Base-by-base conservation (phyloP, 768 basidiomycete genomes). In the Lenzites betulinus region DNA sequence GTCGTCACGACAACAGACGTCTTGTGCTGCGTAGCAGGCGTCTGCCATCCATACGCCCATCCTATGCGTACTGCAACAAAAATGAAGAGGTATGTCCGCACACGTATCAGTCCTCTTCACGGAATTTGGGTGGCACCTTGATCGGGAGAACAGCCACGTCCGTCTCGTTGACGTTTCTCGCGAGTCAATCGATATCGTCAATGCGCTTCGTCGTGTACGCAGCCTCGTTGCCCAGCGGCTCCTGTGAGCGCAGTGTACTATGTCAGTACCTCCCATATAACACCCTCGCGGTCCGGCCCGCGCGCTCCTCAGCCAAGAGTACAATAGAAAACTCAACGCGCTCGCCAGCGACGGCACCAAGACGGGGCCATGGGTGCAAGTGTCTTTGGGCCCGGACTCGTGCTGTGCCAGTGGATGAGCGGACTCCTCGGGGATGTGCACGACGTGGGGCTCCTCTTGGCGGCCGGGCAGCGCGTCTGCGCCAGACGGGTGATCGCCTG, bases 101-200 rank as follows among this genome's bases (percentile, higher is more conserved):
- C n/a, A n/a, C n/a, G n/a, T n/a, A n/a, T n/a, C n/a, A n/a, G n/a
- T n/a, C n/a, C n/a, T n/a, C n/a, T n/a, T n/a, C n/a, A n/a, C n/a
- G n/a, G n/a, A n/a, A n/a, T n/a, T n/a, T n/a, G n/a, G n/a, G n/a
- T n/a, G n/a, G n/a, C n/a, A n/a, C n/a, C 54, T 83, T 81, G 12
- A 82, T 78, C 2, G 83, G 83, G 1, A 82, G 67, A 33, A 76
- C 71, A 2, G 79, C 81, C 4, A 81, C 80, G 7, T 76, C 78
- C 15, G 73, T 70, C 62, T 84, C 83, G 12, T 74, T 75, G 7
- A 69, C 62, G 48, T 71, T 71, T 16, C 81, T 82, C 0, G 80
- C 80, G 12, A 83, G 73, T 0, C 79, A 73, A 13, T 81, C 82
- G 0, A 80, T 77, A 11, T 82, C 83, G 8, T 69, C 72, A 0